A percentile compares a stretch with the other conserved stretches of the same genome.
These are phyloP conservation scores for Eucalyptus lansdowneana DNA, from an alignment of 345 rosid species.

Conservation along the genomic window DNA sequence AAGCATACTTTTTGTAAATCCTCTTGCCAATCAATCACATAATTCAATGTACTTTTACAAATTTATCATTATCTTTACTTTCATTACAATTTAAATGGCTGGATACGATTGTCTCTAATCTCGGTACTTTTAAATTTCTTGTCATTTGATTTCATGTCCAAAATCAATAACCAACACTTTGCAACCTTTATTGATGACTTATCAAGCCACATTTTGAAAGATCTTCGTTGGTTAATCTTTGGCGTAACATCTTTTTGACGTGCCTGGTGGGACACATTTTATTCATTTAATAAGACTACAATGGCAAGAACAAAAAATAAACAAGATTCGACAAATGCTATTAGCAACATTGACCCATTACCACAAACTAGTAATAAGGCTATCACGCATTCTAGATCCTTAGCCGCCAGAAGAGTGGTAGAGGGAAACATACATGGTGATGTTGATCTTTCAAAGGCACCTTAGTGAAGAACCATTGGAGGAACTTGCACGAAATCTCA, in stretches of 20 bases:
- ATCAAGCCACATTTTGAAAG: neutral
- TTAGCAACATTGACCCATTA: neutral
- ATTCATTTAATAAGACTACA: neutral
- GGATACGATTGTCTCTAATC: neutral
- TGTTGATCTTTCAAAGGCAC: neutral
- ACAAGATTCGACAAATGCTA: neutral
- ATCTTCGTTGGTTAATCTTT: too few species aligned
- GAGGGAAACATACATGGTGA: neutral
- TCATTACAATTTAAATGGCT: neutral
- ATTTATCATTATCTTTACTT: neutral
- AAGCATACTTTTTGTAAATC: neutral
- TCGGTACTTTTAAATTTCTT: too few species aligned
- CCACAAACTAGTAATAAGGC: neutral
- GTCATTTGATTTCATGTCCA: neutral
- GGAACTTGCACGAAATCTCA: neutral
- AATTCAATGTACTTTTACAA: neutral
- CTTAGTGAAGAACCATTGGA: neutral
- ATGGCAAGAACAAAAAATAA: neutral
- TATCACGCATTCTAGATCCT: neutral
- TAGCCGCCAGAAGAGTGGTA: neutral
- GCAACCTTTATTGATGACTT: neutral
- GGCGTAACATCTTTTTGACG: neutral
- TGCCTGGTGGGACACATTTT: neutral
- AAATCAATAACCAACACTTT: neutral
- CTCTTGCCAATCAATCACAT: neutral